phyloP scores from a whole-genome alignment of 352 stramenopile species.

The Phytophthora megakarya region DNA sequence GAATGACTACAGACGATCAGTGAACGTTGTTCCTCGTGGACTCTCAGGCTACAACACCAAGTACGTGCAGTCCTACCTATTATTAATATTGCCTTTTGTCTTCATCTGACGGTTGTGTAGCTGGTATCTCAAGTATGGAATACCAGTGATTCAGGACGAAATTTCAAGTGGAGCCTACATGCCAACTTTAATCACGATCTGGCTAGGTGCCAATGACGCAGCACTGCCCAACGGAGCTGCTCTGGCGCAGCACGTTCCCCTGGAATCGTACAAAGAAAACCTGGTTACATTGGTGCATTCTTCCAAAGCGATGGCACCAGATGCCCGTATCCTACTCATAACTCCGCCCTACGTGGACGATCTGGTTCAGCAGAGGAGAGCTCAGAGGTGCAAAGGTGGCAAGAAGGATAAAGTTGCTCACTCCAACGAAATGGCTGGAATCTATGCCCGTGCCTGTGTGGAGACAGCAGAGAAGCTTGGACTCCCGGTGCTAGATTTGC shows the following conservation, averaged over 20 bases:
- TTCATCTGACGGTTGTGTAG: constrained; percentile 11
- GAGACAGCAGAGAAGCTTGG: constrained; percentile 36
- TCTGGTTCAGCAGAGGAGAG: constrained; percentile 17
- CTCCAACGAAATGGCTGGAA: constrained; percentile 41
- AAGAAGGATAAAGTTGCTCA: constrained; percentile 37
- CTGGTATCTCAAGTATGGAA: constrained; percentile 39
- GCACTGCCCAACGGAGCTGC: constrained; percentile 37
- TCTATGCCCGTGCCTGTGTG: constrained; percentile 52
- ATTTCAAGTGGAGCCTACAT: constrained; percentile 26
- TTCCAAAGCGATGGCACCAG: constrained; percentile 24
- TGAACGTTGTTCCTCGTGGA: constrained; percentile 62
- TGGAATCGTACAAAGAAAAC: constrained; percentile 49
- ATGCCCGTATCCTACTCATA: constrained; percentile 31
- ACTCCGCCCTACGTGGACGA: constrained; percentile 42
- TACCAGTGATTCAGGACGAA: constrained; percentile 37
- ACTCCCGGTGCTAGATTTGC: constrained; percentile 48
- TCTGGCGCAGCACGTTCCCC: constrained; percentile 46
- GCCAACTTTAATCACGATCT: constrained; percentile 53
- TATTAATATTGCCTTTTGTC: no score
- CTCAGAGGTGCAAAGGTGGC: constrained; percentile 14
- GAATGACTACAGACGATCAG: constrained; percentile 51
- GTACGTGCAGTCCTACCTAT: no score
- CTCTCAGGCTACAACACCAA: constrained; percentile 63
- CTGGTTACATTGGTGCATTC: constrained; percentile 35
- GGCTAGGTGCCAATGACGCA: constrained; percentile 64